These are phyloP conservation scores for Psidium guajava DNA, from an alignment of 345 rosid species.

Conservation along the genomic window DNA sequence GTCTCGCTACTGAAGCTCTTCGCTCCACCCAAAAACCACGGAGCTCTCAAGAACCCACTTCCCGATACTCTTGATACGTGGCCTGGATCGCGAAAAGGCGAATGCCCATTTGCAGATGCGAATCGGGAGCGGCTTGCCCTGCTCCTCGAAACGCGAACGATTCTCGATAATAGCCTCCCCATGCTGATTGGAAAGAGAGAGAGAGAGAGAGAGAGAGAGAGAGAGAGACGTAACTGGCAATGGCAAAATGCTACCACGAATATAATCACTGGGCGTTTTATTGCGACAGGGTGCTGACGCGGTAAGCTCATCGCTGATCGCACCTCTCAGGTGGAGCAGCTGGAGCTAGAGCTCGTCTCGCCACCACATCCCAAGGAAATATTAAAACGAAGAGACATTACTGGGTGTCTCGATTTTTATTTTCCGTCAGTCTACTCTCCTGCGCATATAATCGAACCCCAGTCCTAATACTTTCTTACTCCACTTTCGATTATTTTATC, in stretches of 20 bases:
- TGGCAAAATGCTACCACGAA: neutral
- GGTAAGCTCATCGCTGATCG: neutral
- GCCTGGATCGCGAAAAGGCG: neutral
- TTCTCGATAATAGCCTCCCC: neutral
- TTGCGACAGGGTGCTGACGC: neutral
- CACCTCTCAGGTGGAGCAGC: neutral
- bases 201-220: neutral
- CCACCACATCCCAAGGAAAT: neutral
- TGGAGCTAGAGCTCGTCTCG: neutral
- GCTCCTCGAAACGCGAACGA: neutral
- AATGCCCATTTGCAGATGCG: neutral
- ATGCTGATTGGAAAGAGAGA: neutral
- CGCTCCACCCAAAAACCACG: conserved; percentile 2
- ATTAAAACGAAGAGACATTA: neutral
- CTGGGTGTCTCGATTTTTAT: neutral
- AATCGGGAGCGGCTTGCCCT: neutral
- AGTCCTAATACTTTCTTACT: too few species aligned
- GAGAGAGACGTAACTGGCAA: neutral
- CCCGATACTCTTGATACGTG: neutral
- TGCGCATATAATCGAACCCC: too few species aligned
- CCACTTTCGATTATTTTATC: too few species aligned
- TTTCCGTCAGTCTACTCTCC: too few species aligned
- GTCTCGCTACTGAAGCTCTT: conserved; percentile 39
- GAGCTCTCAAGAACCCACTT: neutral
- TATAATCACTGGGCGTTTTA: neutral